These are phyloP conservation scores for Magnaporthiopsis rhizophila DNA, from an alignment of 2,329 filamentous ascomycete species.

Conservation along the genomic window DNA sequence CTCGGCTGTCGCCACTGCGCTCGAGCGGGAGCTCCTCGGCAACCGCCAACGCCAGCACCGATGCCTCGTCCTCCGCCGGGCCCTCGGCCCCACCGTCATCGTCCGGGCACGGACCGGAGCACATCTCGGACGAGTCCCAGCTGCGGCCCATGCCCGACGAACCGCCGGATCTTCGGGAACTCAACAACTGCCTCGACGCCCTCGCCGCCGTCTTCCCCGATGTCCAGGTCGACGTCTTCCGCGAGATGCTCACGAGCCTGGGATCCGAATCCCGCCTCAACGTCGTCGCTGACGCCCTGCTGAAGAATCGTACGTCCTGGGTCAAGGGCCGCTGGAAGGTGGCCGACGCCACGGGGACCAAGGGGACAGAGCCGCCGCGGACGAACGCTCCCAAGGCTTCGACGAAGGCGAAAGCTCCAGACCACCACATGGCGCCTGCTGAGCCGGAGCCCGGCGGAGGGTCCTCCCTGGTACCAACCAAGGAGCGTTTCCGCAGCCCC, in stretches of 20 bases:
- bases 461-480: constrained; percentile 35
- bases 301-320: constrained; percentile 64
- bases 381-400: background rate
- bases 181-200: constrained; percentile 62
- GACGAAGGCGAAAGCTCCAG: background rate
- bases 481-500: constrained; percentile 59
- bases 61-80: background rate
- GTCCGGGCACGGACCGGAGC: constrained; percentile 23
- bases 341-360: constrained; percentile 25
- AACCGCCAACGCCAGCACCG: background rate
- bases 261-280: constrained; percentile 69
- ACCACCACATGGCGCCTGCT: constrained; percentile 1
- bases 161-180: constrained; percentile 54
- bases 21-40: background rate
- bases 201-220: constrained; percentile 70
- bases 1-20: constrained; percentile 9
- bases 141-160: constrained; percentile 40
- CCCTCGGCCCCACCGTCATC: constrained; percentile 6
- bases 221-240: constrained; percentile 73
- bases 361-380: constrained; percentile 4
- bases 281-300: constrained; percentile 66
- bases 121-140: constrained; percentile 49
- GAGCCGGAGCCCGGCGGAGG: background rate
- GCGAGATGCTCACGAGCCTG: constrained; percentile 70
- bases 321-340: constrained; percentile 60